Percentiles rank a stretch among this genome's conserved stretches.
These are phyloP conservation scores for Phlebiopsis flavidoalba DNA, from an alignment of 768 basidiomycete species.

Conservation along the genomic window DNA sequence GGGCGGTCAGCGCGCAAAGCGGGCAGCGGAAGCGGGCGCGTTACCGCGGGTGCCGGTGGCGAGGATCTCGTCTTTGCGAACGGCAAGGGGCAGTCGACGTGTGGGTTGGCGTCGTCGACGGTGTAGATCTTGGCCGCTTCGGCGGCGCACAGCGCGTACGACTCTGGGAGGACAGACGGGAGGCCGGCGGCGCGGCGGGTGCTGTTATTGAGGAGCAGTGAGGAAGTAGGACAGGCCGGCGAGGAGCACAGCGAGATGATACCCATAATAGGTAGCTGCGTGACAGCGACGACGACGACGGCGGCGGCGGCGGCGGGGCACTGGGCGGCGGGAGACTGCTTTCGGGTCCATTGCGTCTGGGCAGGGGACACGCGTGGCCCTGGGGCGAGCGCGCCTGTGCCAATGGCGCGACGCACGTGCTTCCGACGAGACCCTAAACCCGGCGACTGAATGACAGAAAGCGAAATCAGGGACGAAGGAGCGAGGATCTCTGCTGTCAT, in stretches of 20 bases:
- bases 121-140: constrained; percentile 55
- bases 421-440: too few relatives aligned
- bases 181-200: background rate
- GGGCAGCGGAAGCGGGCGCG: background rate
- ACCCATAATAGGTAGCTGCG: too few relatives aligned
- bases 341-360: too few relatives aligned
- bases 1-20: background rate
- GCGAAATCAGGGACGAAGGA: too few relatives aligned
- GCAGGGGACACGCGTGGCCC: too few relatives aligned
- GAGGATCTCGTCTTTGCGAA: constrained; percentile 42
- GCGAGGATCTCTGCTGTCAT: too few relatives aligned
- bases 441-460: too few relatives aligned
- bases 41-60: constrained; percentile 46
- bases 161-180: constrained; percentile 13
- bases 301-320: background rate
- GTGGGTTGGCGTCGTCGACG: constrained; percentile 48
- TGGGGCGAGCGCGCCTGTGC: too few relatives aligned
- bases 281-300: too few relatives aligned
- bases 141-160: constrained; percentile 56
- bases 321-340: too few relatives aligned
- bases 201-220: background rate
- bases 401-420: too few relatives aligned
- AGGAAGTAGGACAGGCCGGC: constrained; percentile 1
- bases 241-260: background rate
- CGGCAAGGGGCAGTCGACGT: constrained; percentile 59